phyloP scores from a whole-genome alignment of 345 rosid genomes.

The Eucalyptus decipiens region DNA sequence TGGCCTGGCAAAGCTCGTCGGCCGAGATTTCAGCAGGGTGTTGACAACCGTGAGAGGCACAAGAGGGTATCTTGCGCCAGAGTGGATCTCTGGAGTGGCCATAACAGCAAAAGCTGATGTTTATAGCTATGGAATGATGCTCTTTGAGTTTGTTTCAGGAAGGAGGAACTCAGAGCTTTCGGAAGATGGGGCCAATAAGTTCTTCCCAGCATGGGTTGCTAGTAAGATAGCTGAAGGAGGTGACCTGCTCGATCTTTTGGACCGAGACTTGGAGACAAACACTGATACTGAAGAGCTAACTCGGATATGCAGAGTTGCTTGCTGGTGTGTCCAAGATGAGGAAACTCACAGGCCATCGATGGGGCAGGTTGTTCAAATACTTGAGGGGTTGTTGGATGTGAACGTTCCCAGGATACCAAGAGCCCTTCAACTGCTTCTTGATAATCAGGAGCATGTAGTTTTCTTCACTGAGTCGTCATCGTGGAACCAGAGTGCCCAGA shows the following conservation, averaged over 20 bases:
- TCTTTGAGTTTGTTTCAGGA: conserved; percentile 70
- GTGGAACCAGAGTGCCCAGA: too few relatives aligned
- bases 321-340: conserved; percentile 87
- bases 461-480: too few relatives aligned
- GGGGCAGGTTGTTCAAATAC: conserved; percentile 82
- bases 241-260: conserved; percentile 35
- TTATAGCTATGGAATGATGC: conserved; percentile 88
- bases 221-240: conserved; percentile 24
- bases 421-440: too few relatives aligned
- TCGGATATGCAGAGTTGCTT: conserved; percentile 52
- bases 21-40: conserved; percentile 77
- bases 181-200: conserved; percentile 27
- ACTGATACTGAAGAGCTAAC: conserved; percentile 51
- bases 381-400: not conserved
- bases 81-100: conserved; percentile 85
- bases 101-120: conserved; percentile 81
- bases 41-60: conserved; percentile 82
- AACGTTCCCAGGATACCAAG: too few relatives aligned
- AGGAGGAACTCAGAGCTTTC: conserved; percentile 56
- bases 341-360: conserved; percentile 65
- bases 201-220: conserved; percentile 60
- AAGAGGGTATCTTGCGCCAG: conserved; percentile 84
- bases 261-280: conserved; percentile 20
- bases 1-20: conserved; percentile 76
- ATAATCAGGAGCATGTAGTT: too few relatives aligned